Percentiles rank a stretch among this genome's conserved stretches.
Evolutionary conservation across 805 yeast species (phyloP).

Genomic region (Teunomyces lycoperdinae): DNA sequence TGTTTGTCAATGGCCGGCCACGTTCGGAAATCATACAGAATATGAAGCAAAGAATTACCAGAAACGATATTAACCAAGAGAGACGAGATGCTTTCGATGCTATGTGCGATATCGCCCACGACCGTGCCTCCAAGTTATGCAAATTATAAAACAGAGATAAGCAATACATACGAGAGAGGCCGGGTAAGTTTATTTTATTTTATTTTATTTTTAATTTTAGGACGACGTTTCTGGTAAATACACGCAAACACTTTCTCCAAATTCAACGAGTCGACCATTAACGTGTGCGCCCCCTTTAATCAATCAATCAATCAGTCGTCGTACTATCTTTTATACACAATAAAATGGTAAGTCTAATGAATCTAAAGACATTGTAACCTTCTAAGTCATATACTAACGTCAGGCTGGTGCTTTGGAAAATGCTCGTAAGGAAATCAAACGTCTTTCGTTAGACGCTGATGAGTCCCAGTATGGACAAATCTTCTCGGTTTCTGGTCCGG

Average conservation of each 20-base stretch:
- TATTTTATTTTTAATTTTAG: background rate
- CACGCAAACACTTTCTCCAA: background rate
- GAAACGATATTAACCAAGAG: constrained; percentile 55
- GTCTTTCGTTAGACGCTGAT: constrained; percentile 63
- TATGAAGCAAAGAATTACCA: constrained; percentile 39
- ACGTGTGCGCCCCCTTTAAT: background rate
- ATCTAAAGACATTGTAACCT: too few species aligned
- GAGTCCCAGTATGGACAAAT: constrained; percentile 86
- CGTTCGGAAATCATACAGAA: constrained; percentile 54
- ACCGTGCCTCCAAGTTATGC: constrained; percentile 57
- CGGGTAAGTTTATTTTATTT: background rate
- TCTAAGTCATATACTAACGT: constrained; percentile 14
- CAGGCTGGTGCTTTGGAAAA: constrained; percentile 96
- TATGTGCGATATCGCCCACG: constrained; percentile 89
- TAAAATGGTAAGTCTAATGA: constrained; percentile 1
- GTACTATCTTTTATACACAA: background rate
- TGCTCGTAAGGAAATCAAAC: constrained; percentile 91
- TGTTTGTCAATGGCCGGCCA: constrained; percentile 82
- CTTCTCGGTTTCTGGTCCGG: constrained; percentile 97
- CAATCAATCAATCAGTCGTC: background rate
- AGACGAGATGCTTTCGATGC: constrained; percentile 70
- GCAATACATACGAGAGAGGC: background rate
- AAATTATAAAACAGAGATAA: background rate
- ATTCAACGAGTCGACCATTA: background rate
- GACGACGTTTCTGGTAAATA: background rate